phyloP scores from a whole-genome alignment of 2,329 filamentous ascomycete species.

The Botrytis hyacinthi region DNA sequence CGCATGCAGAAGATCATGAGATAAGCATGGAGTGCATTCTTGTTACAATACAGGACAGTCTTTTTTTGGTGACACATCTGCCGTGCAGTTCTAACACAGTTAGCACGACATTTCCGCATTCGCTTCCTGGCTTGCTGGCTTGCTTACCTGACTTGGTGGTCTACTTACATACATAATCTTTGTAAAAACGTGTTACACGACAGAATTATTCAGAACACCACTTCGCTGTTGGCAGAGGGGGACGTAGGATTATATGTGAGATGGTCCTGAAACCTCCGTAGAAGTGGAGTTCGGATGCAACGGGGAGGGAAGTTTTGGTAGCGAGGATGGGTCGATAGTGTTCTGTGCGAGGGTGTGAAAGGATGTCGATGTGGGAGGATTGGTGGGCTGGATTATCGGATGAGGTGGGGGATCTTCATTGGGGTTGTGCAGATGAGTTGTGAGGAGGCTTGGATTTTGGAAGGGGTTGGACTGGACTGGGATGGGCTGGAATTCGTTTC shows the following conservation, averaged over 20 bases:
- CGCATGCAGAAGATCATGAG: slow-evolving; percentile 3
- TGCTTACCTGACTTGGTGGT: background rate
- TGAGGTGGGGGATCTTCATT: background rate
- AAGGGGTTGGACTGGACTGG: background rate
- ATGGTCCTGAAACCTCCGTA: background rate
- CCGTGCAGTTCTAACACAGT: slow-evolving; percentile 11
- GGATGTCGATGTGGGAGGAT: too few species aligned
- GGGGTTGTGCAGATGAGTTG: background rate
- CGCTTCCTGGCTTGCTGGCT: background rate
- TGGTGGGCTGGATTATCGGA: background rate
- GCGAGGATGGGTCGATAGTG: background rate
- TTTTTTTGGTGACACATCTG: background rate
- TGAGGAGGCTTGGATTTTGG: background rate
- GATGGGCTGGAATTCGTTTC: background rate
- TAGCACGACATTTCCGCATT: slow-evolving; percentile 6
- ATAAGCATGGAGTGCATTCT: background rate
- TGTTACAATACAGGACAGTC: background rate
- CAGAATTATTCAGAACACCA: background rate
- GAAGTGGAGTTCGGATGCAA: background rate
- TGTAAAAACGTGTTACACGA: background rate
- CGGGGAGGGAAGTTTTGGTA: background rate
- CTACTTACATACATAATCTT: background rate
- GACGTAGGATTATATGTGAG: background rate
- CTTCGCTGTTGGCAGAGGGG: background rate
- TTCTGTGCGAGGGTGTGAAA: background rate